A percentile compares a stretch with the other conserved stretches of the same genome.
These are phyloP conservation scores for Lachnellula occidentalis DNA, from an alignment of 2,329 filamentous ascomycete species.

Conservation along the genomic window DNA sequence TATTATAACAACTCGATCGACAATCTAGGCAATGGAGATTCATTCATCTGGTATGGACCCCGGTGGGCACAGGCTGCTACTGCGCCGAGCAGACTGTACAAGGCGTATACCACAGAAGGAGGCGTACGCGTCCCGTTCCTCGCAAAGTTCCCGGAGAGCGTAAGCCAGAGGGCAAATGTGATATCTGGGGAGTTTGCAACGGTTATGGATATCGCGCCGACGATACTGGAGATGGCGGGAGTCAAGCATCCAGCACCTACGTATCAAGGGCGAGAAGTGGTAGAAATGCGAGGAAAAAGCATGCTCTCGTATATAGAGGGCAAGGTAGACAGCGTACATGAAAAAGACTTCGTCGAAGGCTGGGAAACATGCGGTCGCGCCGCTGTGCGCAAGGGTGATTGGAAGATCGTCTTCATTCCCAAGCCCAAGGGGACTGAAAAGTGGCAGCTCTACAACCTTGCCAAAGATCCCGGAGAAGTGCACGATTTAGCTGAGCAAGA, in stretches of 20 bases:
- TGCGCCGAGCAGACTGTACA: conserved; percentile 39
- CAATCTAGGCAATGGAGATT: conserved; percentile 51
- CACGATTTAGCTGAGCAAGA: conserved; percentile 38
- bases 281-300: conserved; percentile 32
- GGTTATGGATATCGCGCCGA: conserved; percentile 36
- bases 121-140: conserved; percentile 36
- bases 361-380: conserved; percentile 49
- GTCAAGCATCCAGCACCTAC: conserved; percentile 27
- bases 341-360: conserved; percentile 46
- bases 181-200: conserved; percentile 31
- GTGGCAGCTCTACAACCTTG: conserved; percentile 53
- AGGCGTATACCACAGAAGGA: conserved; percentile 34
- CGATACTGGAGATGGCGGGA: conserved; percentile 33
- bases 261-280: conserved; percentile 29
- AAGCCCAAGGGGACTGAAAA: conserved; percentile 49
- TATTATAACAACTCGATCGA: conserved; percentile 54
- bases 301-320: conserved; percentile 40
- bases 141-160: conserved; percentile 33
- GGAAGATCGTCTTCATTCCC: conserved; percentile 53
- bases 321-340: conserved; percentile 38
- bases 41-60: conserved; percentile 56
- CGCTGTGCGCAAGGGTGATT: conserved; percentile 50
- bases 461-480: conserved; percentile 46
- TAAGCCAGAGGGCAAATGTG: conserved; percentile 29
- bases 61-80: conserved; percentile 51